Base-by-base conservation (phyloP, 495 filamentous ascomycete species). In the Polyplosphaeria fusca region DNA sequence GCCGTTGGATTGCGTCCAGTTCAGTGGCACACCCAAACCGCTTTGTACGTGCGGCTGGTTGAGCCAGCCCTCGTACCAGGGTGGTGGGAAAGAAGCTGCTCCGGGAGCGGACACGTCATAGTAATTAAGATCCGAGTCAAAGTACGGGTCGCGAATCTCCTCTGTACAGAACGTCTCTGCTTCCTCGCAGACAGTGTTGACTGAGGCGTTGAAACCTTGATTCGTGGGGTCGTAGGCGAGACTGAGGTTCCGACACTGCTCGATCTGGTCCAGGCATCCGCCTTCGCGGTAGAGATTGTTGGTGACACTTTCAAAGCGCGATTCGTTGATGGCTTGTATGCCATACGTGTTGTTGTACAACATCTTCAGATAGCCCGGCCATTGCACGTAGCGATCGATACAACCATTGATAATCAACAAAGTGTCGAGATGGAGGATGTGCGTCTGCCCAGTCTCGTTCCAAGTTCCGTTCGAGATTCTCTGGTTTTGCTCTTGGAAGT, bases 381-480 rank as follows among this genome's bases (percentile, higher is more conserved):
- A 67, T 56, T 76, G 71, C 12, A 71, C 61, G 0, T 68, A 47
- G 14, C 66, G 64, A 53, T 76, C 74, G 66, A 91, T 73, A 53
- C 88, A 90, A 32, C 86, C 87, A 64, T 91, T 90, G 49, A 89
- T 63, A 44, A 85, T 81, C 11, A 80, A 76, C 0, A 85, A 67
- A 2, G 57, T 67, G 30, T 65, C 61, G 1, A 67, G 61, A 27
- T 67, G 47, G 12, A 70, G 51, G 28, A 63, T 49, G 41, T 66
- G 55, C 12, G 56, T 63, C 23, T 66, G 50, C 25, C 56, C 57
- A 2, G 28, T 5, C 20, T 64, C 47, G 13, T n/a, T 41, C 51
- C 51, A 67, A 11, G 67, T 65, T 23, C 63, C 67, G 47, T 64
- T 65, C 49, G 41, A 2, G 37, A 70, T 68, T 44, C 54, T 56